Percentiles rank a stretch among this genome's conserved stretches.
phyloP scores from a whole-genome alignment of 768 basidiomycete species.

The Podaxis rugospora region DNA sequence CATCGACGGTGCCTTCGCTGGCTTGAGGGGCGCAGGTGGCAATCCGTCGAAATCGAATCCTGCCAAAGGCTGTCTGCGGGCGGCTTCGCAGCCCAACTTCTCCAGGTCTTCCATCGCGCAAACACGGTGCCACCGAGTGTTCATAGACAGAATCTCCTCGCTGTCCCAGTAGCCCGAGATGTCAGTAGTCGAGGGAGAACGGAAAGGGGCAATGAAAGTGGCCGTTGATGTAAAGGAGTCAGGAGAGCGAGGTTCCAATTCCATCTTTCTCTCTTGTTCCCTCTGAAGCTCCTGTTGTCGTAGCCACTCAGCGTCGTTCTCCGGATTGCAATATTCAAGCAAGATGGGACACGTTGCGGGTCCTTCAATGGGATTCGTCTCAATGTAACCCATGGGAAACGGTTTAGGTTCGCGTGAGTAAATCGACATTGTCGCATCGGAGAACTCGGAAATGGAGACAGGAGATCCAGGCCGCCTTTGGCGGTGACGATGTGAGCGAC shows the following conservation, averaged over 20 bases:
- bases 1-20: not conserved
- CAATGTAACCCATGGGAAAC: constrained; percentile 16
- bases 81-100: not conserved
- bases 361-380: constrained; percentile 22
- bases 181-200: constrained; percentile 19
- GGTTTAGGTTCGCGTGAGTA: constrained; percentile 1
- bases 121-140: constrained; percentile 3
- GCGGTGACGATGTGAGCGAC: not conserved
- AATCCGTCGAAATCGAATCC: constrained; percentile 44
- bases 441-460: constrained; percentile 1
- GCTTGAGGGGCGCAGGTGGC: constrained; percentile 23
- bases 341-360: constrained; percentile 16
- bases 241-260: constrained; percentile 4
- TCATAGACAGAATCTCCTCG: constrained; percentile 5
- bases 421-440: not conserved
- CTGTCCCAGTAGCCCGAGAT: constrained; percentile 6
- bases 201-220: constrained; percentile 46
- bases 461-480: not conserved
- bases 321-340: constrained; percentile 3
- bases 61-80: constrained; percentile 11
- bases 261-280: not conserved
- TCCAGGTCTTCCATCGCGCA: constrained; percentile 12
- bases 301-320: constrained; percentile 7
- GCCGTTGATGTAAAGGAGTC: constrained; percentile 36
- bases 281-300: constrained; percentile 7